A percentile compares a stretch with the other conserved stretches of the same genome.
Evolutionary conservation across 352 stramenopile species (phyloP).

Genomic region (Aphanomyces euteiches): DNA sequence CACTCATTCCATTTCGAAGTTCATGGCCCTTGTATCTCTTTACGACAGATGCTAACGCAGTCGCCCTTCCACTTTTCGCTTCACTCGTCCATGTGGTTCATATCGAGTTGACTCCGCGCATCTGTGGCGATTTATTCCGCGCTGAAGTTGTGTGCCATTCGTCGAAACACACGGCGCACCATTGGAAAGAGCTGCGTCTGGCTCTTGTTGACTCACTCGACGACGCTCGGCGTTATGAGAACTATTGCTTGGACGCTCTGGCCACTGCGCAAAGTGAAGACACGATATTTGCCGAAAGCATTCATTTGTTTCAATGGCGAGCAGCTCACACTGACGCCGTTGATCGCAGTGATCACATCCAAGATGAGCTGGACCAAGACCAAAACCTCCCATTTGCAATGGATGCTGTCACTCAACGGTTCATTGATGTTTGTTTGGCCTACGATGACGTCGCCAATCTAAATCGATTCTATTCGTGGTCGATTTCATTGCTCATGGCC

Average conservation of each 20-base stretch:
- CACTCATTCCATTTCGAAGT: slow-evolving; percentile 4
- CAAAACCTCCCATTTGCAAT: neutral
- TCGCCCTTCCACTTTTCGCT: slow-evolving; percentile 4
- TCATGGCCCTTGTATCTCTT: slow-evolving; percentile 20
- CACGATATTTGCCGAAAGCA: slow-evolving; percentile 24
- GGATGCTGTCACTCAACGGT: slow-evolving; percentile 18
- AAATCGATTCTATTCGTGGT: slow-evolving; percentile 15
- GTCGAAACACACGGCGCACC: slow-evolving; percentile 19
- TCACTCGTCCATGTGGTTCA: neutral
- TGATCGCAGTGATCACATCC: slow-evolving; percentile 1
- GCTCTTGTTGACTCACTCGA: neutral
- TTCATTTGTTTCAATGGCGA: slow-evolving; percentile 15
- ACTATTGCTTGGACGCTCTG: slow-evolving; percentile 9
- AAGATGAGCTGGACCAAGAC: neutral
- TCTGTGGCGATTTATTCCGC: slow-evolving; percentile 23
- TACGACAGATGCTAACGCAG: slow-evolving; percentile 15
- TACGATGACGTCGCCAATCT: slow-evolving; percentile 39
- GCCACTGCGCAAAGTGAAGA: slow-evolving; percentile 8
- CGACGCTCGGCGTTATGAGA: neutral
- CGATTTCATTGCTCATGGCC: slow-evolving; percentile 41
- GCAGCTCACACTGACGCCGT: slow-evolving; percentile 4
- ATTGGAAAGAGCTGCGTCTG: slow-evolving; percentile 24
- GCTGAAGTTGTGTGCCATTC: slow-evolving; percentile 20
- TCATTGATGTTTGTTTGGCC: slow-evolving; percentile 13
- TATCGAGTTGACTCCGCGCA: slow-evolving; percentile 22